Conservation (phyloP, 1,284 basidiomycete species). For the Ceratobasidium theobromae region DNA sequence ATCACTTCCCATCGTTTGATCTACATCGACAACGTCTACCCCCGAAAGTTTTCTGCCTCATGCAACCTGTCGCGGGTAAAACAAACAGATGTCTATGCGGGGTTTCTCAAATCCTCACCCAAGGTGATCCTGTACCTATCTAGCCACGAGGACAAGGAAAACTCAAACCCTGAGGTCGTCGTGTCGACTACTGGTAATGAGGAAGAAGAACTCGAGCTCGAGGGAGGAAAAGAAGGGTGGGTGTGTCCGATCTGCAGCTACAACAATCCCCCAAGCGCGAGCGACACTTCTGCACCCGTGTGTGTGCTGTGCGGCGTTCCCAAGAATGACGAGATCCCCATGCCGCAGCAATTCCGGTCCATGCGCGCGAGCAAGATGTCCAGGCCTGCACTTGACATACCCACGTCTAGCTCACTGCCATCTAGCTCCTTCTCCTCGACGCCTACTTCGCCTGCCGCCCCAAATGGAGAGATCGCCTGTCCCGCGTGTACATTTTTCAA, state of each 20-base stretch:
- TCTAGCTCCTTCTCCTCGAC: constrained; percentile 1
- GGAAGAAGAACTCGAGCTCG: constrained; percentile 5
- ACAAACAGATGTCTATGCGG: constrained; percentile 88
- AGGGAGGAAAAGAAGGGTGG: constrained; percentile 59
- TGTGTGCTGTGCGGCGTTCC: constrained; percentile 67
- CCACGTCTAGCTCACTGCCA: constrained; percentile 28
- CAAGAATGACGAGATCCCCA: constrained; percentile 37
- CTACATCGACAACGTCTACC: constrained; percentile 66
- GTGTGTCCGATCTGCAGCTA: constrained; percentile 84
- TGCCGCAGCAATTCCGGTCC: constrained; percentile 40
- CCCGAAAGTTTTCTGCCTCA: constrained; percentile 56
- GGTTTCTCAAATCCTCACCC: constrained; percentile 86
- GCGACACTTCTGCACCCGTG: constrained; percentile 52
- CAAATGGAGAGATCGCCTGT: constrained; percentile 57
- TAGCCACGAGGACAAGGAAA: constrained; percentile 35
- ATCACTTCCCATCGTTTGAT: constrained; percentile 85
- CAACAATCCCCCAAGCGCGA: constrained; percentile 65
- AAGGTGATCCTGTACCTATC: constrained; percentile 82
- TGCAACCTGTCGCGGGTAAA: constrained; percentile 67
- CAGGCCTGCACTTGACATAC: constrained; percentile 38
- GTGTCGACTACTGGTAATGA: constrained; percentile 34
- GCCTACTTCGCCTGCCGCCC: constrained; percentile 16
- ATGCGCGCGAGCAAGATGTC: constrained; percentile 20
- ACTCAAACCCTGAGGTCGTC: constrained; percentile 22
- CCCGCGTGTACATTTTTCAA: constrained; percentile 92